Base-by-base conservation (phyloP, 2,329 filamentous ascomycete genomes). In the Ophiobolus disseminans region DNA sequence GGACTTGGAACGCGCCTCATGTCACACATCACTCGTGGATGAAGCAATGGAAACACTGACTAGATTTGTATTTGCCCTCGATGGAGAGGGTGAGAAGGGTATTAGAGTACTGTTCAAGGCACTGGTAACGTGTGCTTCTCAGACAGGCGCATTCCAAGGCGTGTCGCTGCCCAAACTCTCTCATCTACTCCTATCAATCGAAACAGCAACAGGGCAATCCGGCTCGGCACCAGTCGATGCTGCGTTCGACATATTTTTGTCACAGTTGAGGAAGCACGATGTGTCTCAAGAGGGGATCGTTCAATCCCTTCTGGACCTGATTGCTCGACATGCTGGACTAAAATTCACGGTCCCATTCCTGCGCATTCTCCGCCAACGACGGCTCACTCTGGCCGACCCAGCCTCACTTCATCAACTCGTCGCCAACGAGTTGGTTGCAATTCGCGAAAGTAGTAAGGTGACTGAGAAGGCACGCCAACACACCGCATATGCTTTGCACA, bases 261-360 rank as follows among this genome's bases (percentile, higher is more conserved):
- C 42, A 11, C 4, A 30, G 17, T 4, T 45, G 11, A 4, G 17
- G 19, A 14, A 64, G 20, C 23, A 58, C 5, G 37, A 53, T 5
- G 28, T 63, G 14, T 53, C 58, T 11, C 31, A 37, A 10, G 22
- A 45, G 11, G 6, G 25, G 20, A 10, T 38, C 17, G 23, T 23
- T 8, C 11, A 22, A n/a, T 30, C 38, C 14, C 22, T 31, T 7
- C 16, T 37, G 5, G 17, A 38, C 17, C 2, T 53, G 8, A 17
- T 63, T 9, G 28, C 52, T 28, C 22, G 39, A 7, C 23, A 57
- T 42, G 50, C 52, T 11, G 40, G 52, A 9, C 23, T 57, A 8
- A 20, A 36, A n/a, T n/a, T 30, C 7, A 43, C 54, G 4, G 19
- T 55, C 28, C 37, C 45, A 7, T 50, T 60, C 25, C 34, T 66